These are phyloP conservation scores for Calocera cornea DNA, from an alignment of 768 basidiomycete genomes.

Conservation along the genomic window DNA sequence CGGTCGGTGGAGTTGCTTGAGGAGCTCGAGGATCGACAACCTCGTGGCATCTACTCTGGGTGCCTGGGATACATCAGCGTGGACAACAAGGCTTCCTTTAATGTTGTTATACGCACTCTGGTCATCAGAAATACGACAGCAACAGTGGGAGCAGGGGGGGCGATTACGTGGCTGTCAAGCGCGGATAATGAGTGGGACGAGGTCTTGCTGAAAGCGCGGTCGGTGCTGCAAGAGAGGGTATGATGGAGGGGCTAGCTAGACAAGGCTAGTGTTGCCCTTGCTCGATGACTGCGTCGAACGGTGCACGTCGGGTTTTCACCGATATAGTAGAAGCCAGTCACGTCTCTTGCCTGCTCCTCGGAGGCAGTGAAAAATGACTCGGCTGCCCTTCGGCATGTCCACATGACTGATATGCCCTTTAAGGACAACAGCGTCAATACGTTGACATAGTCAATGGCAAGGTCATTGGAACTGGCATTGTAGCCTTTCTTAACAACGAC, in stretches of 20 bases:
- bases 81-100: constrained; percentile 81
- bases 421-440: no score
- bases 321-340: no score
- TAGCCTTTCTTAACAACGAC: no score
- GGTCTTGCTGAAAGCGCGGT: constrained; percentile 74
- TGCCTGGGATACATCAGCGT: constrained; percentile 88
- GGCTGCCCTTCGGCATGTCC: no score
- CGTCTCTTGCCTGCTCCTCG: no score
- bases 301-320: no score
- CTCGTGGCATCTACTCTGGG: constrained; percentile 74
- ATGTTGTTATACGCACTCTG: constrained; percentile 86
- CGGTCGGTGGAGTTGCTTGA: constrained; percentile 84
- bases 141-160: constrained; percentile 80
- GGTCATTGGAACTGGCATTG: no score
- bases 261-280: neutral
- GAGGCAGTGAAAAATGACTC: no score
- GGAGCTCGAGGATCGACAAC: constrained; percentile 50
- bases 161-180: constrained; percentile 86
- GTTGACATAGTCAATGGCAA: no score
- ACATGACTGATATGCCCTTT: no score
- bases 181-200: constrained; percentile 86
- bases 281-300: no score
- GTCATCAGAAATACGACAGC: constrained; percentile 28
- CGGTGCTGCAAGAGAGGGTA: constrained; percentile 35
- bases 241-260: neutral